Evolutionary conservation across 768 basidiomycete genomes (phyloP), one percentile per base, ranked within the genome.

Genomic region (Mycena floridula): DNA sequence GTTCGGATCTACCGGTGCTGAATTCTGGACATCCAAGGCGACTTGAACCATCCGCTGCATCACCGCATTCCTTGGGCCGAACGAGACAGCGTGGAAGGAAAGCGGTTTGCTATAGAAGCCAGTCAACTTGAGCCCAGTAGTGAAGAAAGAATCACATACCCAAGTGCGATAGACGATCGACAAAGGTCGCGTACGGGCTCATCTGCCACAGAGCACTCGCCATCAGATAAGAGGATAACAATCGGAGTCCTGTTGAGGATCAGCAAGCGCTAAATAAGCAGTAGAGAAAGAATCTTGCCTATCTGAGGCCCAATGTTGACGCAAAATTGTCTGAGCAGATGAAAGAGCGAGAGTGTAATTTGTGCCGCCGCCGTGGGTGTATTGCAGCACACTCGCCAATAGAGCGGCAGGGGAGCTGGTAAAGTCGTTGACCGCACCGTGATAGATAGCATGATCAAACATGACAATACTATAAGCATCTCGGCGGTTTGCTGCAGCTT

Each of bases 41-140:
- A 80, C 66, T 4, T 69, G 56, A 1, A 69, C 66, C 81, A 82
- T 82, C 15, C 69, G 61, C 21, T 65, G 64, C 20, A 82, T 58
- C 36, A 51, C 48, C 4, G 7, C 35, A 35, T 49, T 53, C 7
- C 35, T 53, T 25, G 60, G 59, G 4, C 77, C 81, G 32, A 82
- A 82, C 0, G 74, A 69, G n/a, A 82, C 73, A 0, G 79, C 55
- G 37, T 82, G 80, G 52, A 82, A 75, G 0, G 79, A 77, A 1
- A 79, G 59, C 0, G 77, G 59, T 60, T 76, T 75, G 11, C 80
- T 81, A 25, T 24, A 21, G 15, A 2, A 13, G 40, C 32, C 41
- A 6, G 22, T 37, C 23, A 22, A 21, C 3, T 20, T 35, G 15
- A 48, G 8, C 15, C 40, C n/a, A n/a, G n/a, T n/a, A n/a, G n/a